Evolutionary conservation across 176 grass and related monocot species (phyloP), one percentile per base, ranked within the genome.

Genomic region (Rhipidocladum racemiflorum): DNA sequence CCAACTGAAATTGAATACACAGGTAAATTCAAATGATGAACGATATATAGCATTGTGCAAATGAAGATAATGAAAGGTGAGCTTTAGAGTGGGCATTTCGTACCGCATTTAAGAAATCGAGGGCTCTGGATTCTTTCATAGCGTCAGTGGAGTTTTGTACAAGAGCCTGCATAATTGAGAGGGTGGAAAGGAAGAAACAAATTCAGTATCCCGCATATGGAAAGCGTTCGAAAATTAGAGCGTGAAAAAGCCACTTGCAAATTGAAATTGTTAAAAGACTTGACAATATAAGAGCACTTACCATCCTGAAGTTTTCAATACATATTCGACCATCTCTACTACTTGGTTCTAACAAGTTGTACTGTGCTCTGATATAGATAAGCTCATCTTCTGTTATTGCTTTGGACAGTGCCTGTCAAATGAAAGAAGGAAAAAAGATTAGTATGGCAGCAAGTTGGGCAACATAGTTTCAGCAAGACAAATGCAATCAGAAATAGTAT

Each of bases 371-470:
- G 59, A 90, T 90, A 46, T 96, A 96, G 72, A 99, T 87, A 75
- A 99, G 86, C 69, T 91, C 93, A 25, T 99, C 92, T 81, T 99
- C 91, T 88, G 93, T 93, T 89, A 99, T 80, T 77, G 91, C 93
- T 75, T 84, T 93, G 53, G 97, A 96, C 70, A 99, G 85, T 62
- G 97, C 93, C 97, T 99, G 88, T 42, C 25, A 85, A 79, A 72
- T 71, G 15, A 74, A 74, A 45, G 7, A 57, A 35, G 30, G 12
- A 51, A 69, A 25, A 68, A 69, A 34, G 49, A 68, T 62, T 65
- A 75, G 53, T 11, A 72, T 7, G 35, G 14, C 40, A 62, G 45
- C 16, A 46, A 62, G 84, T 27, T 56, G 20, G 9, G 13, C n/a
- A 80, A 48, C 16, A 27, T 57, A 56, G 48, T 49, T 81, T 43